Percentiles rank a stretch among this genome's conserved stretches.
These are phyloP conservation scores for Xylariaceae sp. DNA, from an alignment of 2,329 filamentous ascomycete genomes.

Conservation along the genomic window DNA sequence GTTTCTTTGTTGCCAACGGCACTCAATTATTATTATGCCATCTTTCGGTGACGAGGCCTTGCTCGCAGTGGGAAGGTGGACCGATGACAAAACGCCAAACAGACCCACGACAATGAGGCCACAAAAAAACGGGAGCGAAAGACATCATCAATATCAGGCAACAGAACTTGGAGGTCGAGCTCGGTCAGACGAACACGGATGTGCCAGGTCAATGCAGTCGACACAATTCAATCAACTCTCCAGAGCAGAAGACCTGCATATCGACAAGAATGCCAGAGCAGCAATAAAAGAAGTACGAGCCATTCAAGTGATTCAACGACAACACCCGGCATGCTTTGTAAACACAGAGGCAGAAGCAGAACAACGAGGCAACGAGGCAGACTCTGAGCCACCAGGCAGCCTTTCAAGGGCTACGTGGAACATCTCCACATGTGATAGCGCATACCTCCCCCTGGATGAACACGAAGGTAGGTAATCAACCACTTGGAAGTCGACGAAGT, in stretches of 20 bases:
- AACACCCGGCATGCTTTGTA: constrained; percentile 8
- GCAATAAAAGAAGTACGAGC: constrained; percentile 6
- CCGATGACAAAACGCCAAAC: constrained; percentile 1
- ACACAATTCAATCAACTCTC: not conserved
- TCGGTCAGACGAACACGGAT: not conserved
- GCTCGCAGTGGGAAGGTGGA: constrained; percentile 23
- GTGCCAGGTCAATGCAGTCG: not conserved
- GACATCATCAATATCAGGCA: not conserved
- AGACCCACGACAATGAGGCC: not conserved
- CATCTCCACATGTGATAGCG: not conserved
- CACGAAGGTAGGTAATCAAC: constrained; percentile 1
- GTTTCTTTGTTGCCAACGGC: constrained; percentile 1
- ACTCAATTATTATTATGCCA: too few species aligned
- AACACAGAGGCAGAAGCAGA: constrained; percentile 6
- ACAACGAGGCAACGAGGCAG: constrained; percentile 25
- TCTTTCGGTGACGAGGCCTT: constrained; percentile 15
- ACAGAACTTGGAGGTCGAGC: not conserved
- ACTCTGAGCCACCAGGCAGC: constrained; percentile 18
- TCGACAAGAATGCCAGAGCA: not conserved
- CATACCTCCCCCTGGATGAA: not conserved
- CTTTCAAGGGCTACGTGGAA: constrained; percentile 2
- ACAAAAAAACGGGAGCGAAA: not conserved
- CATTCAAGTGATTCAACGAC: constrained; percentile 3
- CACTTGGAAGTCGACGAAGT: not conserved
- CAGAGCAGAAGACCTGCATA: not conserved